Evolutionary conservation across 495 filamentous ascomycete genomes (phyloP).

Genomic region (Trichoderma asperelloides): DNA sequence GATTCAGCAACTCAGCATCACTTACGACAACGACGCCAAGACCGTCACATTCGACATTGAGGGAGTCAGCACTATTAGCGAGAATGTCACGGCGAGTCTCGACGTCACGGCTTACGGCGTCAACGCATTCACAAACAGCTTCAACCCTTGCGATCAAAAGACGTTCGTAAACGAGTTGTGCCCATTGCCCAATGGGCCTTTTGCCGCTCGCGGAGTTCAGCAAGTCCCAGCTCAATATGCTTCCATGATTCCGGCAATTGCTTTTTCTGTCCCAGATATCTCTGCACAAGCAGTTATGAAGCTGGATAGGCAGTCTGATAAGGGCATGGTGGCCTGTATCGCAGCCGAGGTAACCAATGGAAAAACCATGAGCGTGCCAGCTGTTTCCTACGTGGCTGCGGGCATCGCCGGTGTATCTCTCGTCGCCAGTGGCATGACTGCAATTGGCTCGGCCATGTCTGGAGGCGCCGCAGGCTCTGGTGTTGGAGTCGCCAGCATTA

Average conservation of each 20-base stretch:
- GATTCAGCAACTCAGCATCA: conserved; percentile 66
- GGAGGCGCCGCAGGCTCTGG: conserved; percentile 37
- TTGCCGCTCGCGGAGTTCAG: conserved; percentile 62
- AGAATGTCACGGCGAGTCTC: conserved; percentile 75
- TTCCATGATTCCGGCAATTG: conserved; percentile 74
- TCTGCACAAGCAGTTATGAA: conserved; percentile 77
- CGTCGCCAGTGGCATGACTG: conserved; percentile 62
- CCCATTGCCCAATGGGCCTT: conserved; percentile 73
- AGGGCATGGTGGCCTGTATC: conserved; percentile 68
- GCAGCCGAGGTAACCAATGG: conserved; percentile 76
- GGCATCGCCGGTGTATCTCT: conserved; percentile 83
- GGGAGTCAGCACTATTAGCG: conserved; percentile 60
- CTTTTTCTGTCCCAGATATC: conserved; percentile 85
- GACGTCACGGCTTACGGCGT: conserved; percentile 81
- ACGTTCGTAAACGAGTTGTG: conserved; percentile 68
- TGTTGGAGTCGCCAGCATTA: conserved; percentile 55
- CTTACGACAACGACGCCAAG: conserved; percentile 65
- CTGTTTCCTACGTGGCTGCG: conserved; percentile 75
- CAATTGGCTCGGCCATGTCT: conserved; percentile 50
- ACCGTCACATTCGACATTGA: conserved; percentile 74
- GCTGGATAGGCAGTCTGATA: conserved; percentile 52
- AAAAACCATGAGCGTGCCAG: conserved; percentile 64
- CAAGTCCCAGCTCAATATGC: conserved; percentile 61
- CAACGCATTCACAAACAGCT: conserved; percentile 66
- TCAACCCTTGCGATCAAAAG: conserved; percentile 66